Percentiles rank a stretch among this genome's conserved stretches.
These are phyloP conservation scores for Spathaspora hagerdaliae DNA, from an alignment of 805 yeast genomes.

Conservation along the genomic window DNA sequence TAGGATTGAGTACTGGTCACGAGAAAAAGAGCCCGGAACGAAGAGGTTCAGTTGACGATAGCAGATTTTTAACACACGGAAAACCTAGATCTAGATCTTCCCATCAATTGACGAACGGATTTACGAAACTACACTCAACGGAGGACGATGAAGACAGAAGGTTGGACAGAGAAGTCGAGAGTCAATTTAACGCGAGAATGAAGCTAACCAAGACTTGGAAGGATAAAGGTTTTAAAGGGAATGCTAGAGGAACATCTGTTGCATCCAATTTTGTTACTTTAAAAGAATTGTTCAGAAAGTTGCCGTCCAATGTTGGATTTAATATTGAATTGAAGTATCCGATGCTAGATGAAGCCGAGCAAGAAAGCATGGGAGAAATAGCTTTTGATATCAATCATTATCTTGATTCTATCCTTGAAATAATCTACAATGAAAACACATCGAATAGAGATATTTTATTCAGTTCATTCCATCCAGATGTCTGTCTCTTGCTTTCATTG, in stretches of 20 bases:
- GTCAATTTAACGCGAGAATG: constrained; percentile 59
- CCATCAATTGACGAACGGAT: constrained; percentile 22
- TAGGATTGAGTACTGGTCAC: constrained; percentile 42
- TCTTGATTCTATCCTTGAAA: constrained; percentile 80
- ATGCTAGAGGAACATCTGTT: constrained; percentile 80
- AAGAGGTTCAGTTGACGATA: constrained; percentile 1
- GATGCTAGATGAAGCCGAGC: constrained; percentile 88
- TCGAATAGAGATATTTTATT: constrained; percentile 82
- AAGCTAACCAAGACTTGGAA: constrained; percentile 86
- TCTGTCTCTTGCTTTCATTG: constrained; percentile 77
- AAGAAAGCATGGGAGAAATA: constrained; percentile 81
- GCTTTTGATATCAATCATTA: constrained; percentile 81
- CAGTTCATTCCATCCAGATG: constrained; percentile 93
- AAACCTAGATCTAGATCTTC: constrained; percentile 37
- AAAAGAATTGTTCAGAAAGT: constrained; percentile 73
- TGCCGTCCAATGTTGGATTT: constrained; percentile 84
- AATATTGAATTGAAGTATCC: constrained; percentile 95
- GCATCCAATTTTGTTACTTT: constrained; percentile 91
- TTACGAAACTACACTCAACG: constrained; percentile 5
- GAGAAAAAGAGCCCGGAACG: constrained; percentile 7
- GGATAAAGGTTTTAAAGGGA: constrained; percentile 85
- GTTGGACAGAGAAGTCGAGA: constrained; percentile 34
- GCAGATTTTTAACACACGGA: not conserved
- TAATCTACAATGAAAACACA: constrained; percentile 70
- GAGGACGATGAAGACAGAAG: constrained; percentile 21